A percentile compares a stretch with the other conserved stretches of the same genome.
These are phyloP conservation scores for Mycosphaerella sp. DNA, from an alignment of 2,329 filamentous ascomycete species.

Conservation along the genomic window DNA sequence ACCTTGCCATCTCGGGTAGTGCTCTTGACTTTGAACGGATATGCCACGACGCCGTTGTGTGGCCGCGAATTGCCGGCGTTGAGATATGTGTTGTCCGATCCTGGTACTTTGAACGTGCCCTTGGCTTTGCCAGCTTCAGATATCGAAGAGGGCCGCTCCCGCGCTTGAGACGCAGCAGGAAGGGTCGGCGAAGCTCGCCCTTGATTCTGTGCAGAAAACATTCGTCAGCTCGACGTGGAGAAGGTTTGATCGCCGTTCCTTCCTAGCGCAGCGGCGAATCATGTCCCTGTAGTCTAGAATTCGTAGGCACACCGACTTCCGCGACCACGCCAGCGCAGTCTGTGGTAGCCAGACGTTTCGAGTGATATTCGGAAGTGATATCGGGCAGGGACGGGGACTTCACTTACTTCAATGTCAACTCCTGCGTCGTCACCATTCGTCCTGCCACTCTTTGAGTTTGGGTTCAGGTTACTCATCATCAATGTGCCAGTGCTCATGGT, in stretches of 20 bases:
- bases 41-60: constrained; percentile 60
- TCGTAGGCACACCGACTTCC: not conserved
- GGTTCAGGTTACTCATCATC: constrained; percentile 8
- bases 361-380: not conserved
- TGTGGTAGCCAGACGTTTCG: not conserved
- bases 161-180: constrained; percentile 1
- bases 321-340: constrained; percentile 1
- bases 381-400: not conserved
- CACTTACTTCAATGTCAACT: constrained; percentile 1
- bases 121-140: constrained; percentile 17
- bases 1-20: constrained; percentile 28
- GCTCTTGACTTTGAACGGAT: constrained; percentile 59
- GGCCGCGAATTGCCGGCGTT: constrained; percentile 55
- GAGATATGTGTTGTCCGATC: constrained; percentile 41
- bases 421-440: not conserved
- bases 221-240: constrained; percentile 3
- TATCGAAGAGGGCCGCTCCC: constrained; percentile 8
- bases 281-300: not conserved
- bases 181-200: constrained; percentile 4
- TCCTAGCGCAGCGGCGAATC: not conserved
- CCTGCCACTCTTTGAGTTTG: constrained; percentile 1
- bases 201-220: constrained; percentile 1
- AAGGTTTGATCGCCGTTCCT: constrained; percentile 1
- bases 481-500: constrained; percentile 19
- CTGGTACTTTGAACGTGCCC: constrained; percentile 23